phyloP scores from a whole-genome alignment of 176 grass and related monocot species.

The Oryza glumipatula region DNA sequence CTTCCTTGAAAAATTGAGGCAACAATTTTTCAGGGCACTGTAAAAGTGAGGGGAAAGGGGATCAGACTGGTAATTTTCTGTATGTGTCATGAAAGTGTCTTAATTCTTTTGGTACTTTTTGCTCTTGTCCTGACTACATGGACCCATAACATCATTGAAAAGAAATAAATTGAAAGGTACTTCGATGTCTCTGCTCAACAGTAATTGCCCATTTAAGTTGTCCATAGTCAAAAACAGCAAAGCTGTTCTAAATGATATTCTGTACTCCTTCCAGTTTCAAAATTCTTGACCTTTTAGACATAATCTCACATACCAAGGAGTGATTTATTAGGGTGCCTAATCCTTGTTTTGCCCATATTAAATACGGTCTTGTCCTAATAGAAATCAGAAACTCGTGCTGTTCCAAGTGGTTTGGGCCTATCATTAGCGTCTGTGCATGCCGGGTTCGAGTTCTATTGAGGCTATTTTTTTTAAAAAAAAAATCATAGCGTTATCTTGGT shows the following conservation, averaged over 20 bases:
- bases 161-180: neutral
- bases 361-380: no score
- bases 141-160: constrained; percentile 22
- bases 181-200: constrained; percentile 10
- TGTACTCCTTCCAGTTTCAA: no score
- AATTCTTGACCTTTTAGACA: no score
- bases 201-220: neutral
- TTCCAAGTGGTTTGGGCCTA: no score
- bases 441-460: no score
- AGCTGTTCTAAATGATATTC: neutral
- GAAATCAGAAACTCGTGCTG: no score
- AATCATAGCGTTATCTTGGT: no score
- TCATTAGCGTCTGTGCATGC: no score
- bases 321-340: no score
- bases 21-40: neutral
- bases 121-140: constrained; percentile 18
- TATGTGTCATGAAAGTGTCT: constrained; percentile 6
- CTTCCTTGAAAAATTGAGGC: neutral
- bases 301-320: no score
- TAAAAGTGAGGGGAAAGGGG: neutral
- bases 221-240: neutral
- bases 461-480: no score
- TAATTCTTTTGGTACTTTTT: constrained; percentile 11
- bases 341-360: no score
- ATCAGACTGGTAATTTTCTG: constrained; percentile 44